These are phyloP conservation scores for Tuber magnatum DNA, from an alignment of 495 filamentous ascomycete species.

Conservation along the genomic window DNA sequence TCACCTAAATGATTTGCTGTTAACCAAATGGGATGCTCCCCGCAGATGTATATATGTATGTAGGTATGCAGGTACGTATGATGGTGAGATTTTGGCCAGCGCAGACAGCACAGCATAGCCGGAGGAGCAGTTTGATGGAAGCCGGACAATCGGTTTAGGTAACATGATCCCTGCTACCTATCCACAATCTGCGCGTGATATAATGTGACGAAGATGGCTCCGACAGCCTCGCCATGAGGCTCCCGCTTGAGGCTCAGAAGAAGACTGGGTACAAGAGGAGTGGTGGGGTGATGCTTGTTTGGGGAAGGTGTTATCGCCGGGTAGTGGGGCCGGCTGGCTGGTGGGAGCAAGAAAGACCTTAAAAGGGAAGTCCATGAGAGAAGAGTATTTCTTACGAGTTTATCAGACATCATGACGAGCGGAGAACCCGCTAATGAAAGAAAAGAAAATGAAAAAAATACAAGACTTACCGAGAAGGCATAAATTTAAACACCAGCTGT, in stretches of 20 bases:
- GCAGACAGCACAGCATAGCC: neutral
- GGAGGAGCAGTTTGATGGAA: neutral
- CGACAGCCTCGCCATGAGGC: neutral
- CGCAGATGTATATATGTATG: neutral
- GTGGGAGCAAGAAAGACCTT: neutral
- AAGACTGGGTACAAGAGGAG: neutral
- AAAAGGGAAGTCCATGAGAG: conserved; percentile 3
- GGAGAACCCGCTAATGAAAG: no score
- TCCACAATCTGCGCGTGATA: neutral
- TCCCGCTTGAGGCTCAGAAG: neutral
- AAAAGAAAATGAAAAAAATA: neutral
- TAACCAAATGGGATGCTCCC: neutral
- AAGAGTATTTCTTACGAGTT: neutral
- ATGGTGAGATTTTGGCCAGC: no score
- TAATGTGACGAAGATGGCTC: neutral
- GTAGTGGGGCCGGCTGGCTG: neutral
- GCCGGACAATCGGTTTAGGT: neutral
- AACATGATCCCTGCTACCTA: neutral
- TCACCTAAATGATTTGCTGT: neutral
- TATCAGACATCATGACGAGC: neutral
- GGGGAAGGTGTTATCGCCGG: neutral
- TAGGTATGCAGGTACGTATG: neutral
- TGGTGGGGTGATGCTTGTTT: neutral
- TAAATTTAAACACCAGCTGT: neutral
- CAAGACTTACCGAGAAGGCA: neutral